These are phyloP conservation scores for Monsonia emarginata DNA, from an alignment of 441 rosid genomes.

Conservation along the genomic window DNA sequence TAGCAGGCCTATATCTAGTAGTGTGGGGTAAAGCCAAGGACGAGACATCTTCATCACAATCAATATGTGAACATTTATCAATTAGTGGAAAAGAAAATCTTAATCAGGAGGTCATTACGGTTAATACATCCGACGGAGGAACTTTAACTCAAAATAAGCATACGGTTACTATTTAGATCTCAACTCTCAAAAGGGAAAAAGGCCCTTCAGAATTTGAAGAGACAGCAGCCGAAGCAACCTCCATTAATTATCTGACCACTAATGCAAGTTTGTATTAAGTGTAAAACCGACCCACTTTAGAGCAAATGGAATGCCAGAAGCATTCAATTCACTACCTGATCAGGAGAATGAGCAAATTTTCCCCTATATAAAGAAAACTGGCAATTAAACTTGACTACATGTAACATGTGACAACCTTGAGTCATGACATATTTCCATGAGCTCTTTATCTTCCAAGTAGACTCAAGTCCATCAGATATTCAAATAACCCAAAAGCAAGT, in stretches of 20 bases:
- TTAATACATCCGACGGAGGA: constrained; percentile 15
- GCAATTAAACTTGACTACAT: not conserved
- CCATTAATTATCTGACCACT: not conserved
- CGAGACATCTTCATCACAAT: constrained; percentile 19
- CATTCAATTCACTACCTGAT: not conserved
- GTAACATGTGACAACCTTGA: not conserved
- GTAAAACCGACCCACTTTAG: not conserved
- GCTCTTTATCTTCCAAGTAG: not conserved
- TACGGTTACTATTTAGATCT: constrained; percentile 14
- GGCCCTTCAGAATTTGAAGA: not conserved
- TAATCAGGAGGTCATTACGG: constrained; percentile 26
- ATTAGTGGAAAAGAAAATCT: constrained; percentile 10
- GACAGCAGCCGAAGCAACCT: not conserved
- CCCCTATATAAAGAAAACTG: not conserved
- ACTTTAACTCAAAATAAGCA: constrained; percentile 10
- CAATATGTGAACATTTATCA: constrained; percentile 7
- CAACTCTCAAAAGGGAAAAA: not conserved
- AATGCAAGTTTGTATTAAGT: not conserved
- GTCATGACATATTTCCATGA: not conserved
- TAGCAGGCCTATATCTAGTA: constrained; percentile 65
- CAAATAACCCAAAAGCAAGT: not conserved
- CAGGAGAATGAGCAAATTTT: not conserved
- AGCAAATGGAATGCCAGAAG: not conserved
- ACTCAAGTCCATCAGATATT: not conserved
- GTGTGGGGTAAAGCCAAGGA: constrained; percentile 85